Base-by-base conservation (phyloP, 2,329 filamentous ascomycete genomes). In the Coniochaeta hoffmannii region DNA sequence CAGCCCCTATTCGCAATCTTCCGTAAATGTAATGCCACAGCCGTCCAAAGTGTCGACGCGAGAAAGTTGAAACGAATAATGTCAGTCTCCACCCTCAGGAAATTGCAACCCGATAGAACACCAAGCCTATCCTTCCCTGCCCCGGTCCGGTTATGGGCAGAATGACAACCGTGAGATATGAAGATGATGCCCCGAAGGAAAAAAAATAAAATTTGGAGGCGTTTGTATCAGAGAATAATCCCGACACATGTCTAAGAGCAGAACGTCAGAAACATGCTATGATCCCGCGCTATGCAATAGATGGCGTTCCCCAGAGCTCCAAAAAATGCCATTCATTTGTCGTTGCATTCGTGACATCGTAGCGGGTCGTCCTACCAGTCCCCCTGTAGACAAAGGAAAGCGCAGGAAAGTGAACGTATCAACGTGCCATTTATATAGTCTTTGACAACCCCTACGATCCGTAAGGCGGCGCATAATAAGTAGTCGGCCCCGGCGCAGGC, bases 401-500 rank as follows among this genome's bases (percentile, higher is more conserved):
- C 22, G 8, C n/a, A 19, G 11, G 17, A 41, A 41, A 41, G 12
- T 5, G 41, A 46, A 28, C 22, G 9, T 46, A 46, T 46, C 41
- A 10, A 46, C 3, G 41, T 12, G n/a, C n/a, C n/a, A n/a, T n/a
- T n/a, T n/a, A n/a, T 19, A 12, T 28, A 2, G 41, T n/a, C 34
- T 32, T 7, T 32, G 30, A 50, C 35, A 58, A 53, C 24, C 12
- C 17, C 36, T 28, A 46, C 19, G 41, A 22, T 51, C 49, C 26
- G 34, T 55, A 54, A 22, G 53, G 55, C 8, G 55, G 56, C 0
- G 55, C 55, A 34, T 59, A 65, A 50, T 63, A 65, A 2, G 54
- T 53, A 15, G 58, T 38, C 15, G 57, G 56, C 3, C 58, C 56
- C 9, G 59, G 59, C 17, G 64, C 61, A 7, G 61, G 62, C 19